Conservation (phyloP, 352 stramenopile species). For the Phytopythium delawarense region DNA sequence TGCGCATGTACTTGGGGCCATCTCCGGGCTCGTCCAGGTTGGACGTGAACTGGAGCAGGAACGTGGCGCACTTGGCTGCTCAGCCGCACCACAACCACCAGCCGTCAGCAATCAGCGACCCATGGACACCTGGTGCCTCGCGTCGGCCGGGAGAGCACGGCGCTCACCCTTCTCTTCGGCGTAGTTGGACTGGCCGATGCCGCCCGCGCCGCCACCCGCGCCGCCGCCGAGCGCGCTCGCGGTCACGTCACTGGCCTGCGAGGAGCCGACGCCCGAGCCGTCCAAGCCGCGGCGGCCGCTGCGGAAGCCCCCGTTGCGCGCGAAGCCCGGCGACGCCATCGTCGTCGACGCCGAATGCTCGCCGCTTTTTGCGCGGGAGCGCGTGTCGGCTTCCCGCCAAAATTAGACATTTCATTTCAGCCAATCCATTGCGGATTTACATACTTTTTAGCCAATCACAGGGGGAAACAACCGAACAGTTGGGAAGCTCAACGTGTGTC, state of each 20-base stretch:
- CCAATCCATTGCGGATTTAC: background rate
- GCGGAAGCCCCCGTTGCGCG: slow-evolving; percentile 3
- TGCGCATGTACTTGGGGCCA: slow-evolving; percentile 72
- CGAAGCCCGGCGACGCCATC: slow-evolving; percentile 10
- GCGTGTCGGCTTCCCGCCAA: slow-evolving; percentile 5
- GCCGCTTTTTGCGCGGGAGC: background rate
- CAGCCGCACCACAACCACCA: background rate
- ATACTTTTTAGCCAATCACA: slow-evolving; percentile 1
- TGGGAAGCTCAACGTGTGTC: too few relatives aligned
- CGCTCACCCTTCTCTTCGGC: slow-evolving; percentile 44
- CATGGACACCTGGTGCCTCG: background rate
- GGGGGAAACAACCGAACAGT: background rate
- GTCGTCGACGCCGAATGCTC: background rate
- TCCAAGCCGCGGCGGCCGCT: slow-evolving; percentile 5
- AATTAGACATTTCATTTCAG: background rate
- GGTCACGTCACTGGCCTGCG: slow-evolving; percentile 6
- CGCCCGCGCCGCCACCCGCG: slow-evolving; percentile 1
- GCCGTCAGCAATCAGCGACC: background rate
- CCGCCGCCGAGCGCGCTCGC: slow-evolving; percentile 3
- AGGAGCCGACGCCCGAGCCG: slow-evolving; percentile 2
- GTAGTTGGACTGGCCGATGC: slow-evolving; percentile 32
- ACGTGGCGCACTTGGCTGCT: slow-evolving; percentile 70
- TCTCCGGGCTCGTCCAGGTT: slow-evolving; percentile 60
- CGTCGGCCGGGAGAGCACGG: background rate
- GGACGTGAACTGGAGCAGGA: slow-evolving; percentile 71